A percentile compares a stretch with the other conserved stretches of the same genome.
Conservation (phyloP, 148 eudicot genomes). For the Cornus kousa region DNA sequence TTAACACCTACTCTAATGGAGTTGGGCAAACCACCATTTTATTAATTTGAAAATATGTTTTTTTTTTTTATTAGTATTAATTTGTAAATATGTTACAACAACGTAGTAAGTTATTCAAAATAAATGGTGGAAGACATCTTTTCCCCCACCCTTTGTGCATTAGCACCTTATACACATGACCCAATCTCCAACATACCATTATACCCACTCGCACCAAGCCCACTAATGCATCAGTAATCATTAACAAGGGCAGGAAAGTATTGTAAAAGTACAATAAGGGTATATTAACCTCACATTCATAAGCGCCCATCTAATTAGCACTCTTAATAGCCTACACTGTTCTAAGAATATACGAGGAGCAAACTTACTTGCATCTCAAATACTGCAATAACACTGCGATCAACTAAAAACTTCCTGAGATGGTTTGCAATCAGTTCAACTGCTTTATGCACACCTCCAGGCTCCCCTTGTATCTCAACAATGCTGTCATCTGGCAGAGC, state of each 20-base stretch:
- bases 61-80: too few species aligned
- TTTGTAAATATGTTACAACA: too few species aligned
- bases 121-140: background rate
- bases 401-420: conserved; percentile 53
- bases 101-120: too few species aligned
- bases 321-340: background rate
- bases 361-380: conserved; percentile 49
- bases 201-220: too few species aligned
- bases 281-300: background rate
- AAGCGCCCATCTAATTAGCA: background rate
- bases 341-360: background rate
- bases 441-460: conserved; percentile 44
- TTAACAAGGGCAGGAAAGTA: too few species aligned
- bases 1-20: background rate
- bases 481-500: conserved; percentile 47
- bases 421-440: conserved; percentile 53
- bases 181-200: too few species aligned
- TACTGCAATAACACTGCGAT: conserved; percentile 41
- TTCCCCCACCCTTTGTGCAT: background rate
- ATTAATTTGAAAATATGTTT: too few species aligned
- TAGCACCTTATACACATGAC: too few species aligned
- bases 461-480: conserved; percentile 52
- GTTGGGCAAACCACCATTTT: too few species aligned
- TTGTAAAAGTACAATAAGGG: background rate
- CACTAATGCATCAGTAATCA: background rate